A percentile compares a stretch with the other conserved stretches of the same genome.
phyloP scores from a whole-genome alignment of 306 rosid species.

The Glycyrrhiza uralensis region DNA sequence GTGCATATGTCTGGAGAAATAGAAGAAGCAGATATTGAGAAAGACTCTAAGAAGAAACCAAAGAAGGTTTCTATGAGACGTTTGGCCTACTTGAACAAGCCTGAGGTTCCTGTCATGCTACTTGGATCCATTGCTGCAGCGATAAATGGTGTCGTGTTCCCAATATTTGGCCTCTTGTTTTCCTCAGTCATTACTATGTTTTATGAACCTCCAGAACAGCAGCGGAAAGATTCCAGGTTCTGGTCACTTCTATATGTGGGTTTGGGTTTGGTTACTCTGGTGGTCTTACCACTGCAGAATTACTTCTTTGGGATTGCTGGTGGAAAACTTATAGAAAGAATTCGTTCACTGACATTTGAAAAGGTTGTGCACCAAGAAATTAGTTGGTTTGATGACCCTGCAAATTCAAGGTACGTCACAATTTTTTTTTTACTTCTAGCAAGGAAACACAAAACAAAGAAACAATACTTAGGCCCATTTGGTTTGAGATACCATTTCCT shows the following conservation, averaged over 20 bases:
- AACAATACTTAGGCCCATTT: too few species aligned
- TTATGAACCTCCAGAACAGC: conserved; percentile 52
- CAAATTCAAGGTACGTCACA: conserved; percentile 68
- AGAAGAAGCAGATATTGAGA: neutral
- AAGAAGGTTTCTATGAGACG: conserved; percentile 44
- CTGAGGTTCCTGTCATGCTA: conserved; percentile 57
- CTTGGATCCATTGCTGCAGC: conserved; percentile 69
- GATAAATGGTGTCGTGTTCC: conserved; percentile 60
- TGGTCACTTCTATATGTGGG: conserved; percentile 64
- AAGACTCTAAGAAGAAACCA: neutral
- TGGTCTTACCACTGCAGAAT: conserved; percentile 44
- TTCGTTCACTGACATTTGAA: conserved; percentile 69
- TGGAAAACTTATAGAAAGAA: conserved; percentile 67
- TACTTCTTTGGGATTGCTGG: conserved; percentile 78
- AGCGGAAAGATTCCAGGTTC: conserved; percentile 50
- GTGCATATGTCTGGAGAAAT: conserved; percentile 18
- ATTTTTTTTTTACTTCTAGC: neutral
- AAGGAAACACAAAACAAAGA: neutral
- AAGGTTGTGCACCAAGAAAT: conserved; percentile 83
- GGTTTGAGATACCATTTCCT: too few species aligned
- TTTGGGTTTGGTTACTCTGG: conserved; percentile 45
- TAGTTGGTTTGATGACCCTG: conserved; percentile 86
- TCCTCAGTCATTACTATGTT: conserved; percentile 63
- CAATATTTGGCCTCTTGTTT: conserved; percentile 68
- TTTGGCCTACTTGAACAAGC: conserved; percentile 61